Conservation (phyloP, 2,329 filamentous ascomycete genomes). For the Colletotrichum acutatum region DNA sequence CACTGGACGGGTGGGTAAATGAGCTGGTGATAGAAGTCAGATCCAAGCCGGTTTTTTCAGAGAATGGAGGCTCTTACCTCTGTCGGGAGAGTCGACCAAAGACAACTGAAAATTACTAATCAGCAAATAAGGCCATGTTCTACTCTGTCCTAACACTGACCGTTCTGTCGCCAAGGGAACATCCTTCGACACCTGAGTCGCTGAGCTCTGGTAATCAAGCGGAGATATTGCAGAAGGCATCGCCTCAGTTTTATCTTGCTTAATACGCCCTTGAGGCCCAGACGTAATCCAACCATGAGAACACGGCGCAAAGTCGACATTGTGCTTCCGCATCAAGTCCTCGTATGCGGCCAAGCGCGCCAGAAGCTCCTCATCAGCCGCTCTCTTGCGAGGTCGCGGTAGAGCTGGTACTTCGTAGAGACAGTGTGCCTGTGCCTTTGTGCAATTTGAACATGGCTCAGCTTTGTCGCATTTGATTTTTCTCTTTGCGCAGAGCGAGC, state of each 20-base stretch:
- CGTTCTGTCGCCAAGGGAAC: neutral
- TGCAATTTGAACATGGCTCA: slow-evolving; percentile 56
- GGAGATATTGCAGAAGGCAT: neutral
- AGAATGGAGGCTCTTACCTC: neutral
- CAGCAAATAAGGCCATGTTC: neutral
- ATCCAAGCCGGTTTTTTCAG: rapidly evolving
- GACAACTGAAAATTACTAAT: neutral
- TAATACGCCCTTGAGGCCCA: neutral
- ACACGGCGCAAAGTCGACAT: slow-evolving; percentile 38
- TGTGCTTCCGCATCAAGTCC: slow-evolving; percentile 41
- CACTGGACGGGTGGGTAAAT: slow-evolving; percentile 36
- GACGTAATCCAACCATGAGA: slow-evolving; percentile 42
- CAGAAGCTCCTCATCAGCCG: slow-evolving; percentile 42
- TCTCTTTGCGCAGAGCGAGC: slow-evolving; percentile 49
- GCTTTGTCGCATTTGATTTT: slow-evolving; percentile 56
- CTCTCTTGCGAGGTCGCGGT: slow-evolving; percentile 40
- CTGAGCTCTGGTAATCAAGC: neutral
- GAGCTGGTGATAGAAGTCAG: slow-evolving; percentile 1
- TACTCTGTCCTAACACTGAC: neutral
- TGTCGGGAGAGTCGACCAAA: slow-evolving; percentile 12
- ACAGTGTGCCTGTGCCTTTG: slow-evolving; percentile 46
- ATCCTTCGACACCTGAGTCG: neutral
- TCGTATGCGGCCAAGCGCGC: slow-evolving; percentile 41
- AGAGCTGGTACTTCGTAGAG: slow-evolving; percentile 38
- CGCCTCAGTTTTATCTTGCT: neutral